These are phyloP conservation scores for Heimioporus sp. DNA, from an alignment of 768 basidiomycete genomes.

Conservation along the genomic window DNA sequence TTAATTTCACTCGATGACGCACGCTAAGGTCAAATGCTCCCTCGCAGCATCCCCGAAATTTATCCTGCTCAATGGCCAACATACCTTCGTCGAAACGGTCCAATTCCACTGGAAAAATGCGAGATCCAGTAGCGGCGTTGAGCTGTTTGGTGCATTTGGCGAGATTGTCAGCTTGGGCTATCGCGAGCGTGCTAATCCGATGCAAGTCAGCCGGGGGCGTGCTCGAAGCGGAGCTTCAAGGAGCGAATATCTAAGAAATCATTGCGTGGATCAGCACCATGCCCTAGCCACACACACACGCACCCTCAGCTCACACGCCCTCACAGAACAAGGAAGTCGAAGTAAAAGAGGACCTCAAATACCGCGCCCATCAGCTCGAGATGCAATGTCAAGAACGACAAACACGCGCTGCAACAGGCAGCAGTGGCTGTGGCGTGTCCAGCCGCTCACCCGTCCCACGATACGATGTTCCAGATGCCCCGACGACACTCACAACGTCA, in stretches of 20 bases:
- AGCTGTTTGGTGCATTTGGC: slow-evolving; percentile 93
- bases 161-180: slow-evolving; percentile 93
- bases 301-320: no score
- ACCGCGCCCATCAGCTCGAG: slow-evolving; percentile 95
- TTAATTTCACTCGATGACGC: no score
- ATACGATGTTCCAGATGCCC: slow-evolving; percentile 60
- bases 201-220: slow-evolving; percentile 78
- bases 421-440: slow-evolving; percentile 52
- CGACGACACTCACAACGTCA: slow-evolving; percentile 42
- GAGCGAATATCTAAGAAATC: slow-evolving; percentile 97
- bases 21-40: no score
- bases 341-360: slow-evolving; percentile 97
- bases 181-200: slow-evolving; percentile 72
- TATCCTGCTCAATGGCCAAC: no score
- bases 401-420: slow-evolving; percentile 55
- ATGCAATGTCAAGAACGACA: slow-evolving; percentile 97
- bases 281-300: no score
- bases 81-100: no score
- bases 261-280: slow-evolving; percentile 74
- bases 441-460: slow-evolving; percentile 74
- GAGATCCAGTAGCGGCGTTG: slow-evolving; percentile 91
- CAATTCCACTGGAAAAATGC: slow-evolving; percentile 82
- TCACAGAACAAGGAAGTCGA: slow-evolving; percentile 96
- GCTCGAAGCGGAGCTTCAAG: slow-evolving; percentile 88
- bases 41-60: no score